phyloP scores from a whole-genome alignment of 2,329 filamentous ascomycete species.

The Plenodomus tracheiphilus region DNA sequence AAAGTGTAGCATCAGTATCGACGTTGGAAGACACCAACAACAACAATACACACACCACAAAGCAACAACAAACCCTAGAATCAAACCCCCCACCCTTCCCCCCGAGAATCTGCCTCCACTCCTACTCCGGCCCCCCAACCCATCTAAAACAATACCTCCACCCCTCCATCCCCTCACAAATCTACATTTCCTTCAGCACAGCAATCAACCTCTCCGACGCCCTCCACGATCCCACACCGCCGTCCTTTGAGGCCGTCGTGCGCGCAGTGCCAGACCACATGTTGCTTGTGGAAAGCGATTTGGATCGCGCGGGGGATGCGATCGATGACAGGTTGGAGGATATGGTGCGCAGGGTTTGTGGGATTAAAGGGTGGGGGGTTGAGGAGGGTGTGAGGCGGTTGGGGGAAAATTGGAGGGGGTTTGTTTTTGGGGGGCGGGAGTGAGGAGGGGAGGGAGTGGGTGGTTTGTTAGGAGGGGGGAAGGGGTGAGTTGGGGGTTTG shows the following conservation, averaged over 20 bases:
- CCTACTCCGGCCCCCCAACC: constrained; percentile 79
- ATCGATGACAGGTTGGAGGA: constrained; percentile 81
- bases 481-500: neutral
- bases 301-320: constrained; percentile 76
- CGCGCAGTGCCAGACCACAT: constrained; percentile 74
- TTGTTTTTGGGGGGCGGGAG: constrained; percentile 81
- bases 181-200: constrained; percentile 88
- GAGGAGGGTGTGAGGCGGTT: constrained; percentile 70
- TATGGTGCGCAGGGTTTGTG: constrained; percentile 75
- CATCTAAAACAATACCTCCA: constrained; percentile 78
- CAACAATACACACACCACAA: too few species aligned
- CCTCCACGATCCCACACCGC: constrained; percentile 51
- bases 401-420: constrained; percentile 74
- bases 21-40: too few species aligned
- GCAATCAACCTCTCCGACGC: constrained; percentile 72
- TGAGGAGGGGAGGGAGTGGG: neutral
- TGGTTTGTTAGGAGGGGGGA: neutral
- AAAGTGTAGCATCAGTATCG: neutral
- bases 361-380: constrained; percentile 75
- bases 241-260: constrained; percentile 68
- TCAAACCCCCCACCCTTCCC: too few species aligned
- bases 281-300: constrained; percentile 85
- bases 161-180: constrained; percentile 69
- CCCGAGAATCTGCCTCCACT: constrained; percentile 89
- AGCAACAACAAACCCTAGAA: constrained; percentile 51